Evolutionary conservation across 768 basidiomycete genomes (phyloP).

Genomic region (Trametes cinnabarina): DNA sequence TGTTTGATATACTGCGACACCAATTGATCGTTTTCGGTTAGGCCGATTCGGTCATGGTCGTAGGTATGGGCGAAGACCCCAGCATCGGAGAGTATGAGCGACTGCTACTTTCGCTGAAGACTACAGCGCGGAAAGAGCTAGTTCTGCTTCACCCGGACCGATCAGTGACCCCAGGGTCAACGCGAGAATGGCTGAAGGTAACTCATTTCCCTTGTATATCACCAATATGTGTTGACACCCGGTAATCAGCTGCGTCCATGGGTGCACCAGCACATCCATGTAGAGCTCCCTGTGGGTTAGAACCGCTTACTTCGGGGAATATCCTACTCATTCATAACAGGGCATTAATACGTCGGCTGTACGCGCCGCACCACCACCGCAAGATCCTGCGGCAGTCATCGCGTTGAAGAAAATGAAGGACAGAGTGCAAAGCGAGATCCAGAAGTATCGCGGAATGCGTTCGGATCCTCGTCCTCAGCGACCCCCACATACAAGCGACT

Average conservation of each 20-base stretch:
- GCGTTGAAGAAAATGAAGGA: slow-evolving; percentile 93
- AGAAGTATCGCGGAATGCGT: slow-evolving; percentile 74
- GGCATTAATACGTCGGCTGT: slow-evolving; percentile 66
- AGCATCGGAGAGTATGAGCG: slow-evolving; percentile 93
- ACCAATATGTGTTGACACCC: neutral
- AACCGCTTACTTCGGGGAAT: too few relatives aligned
- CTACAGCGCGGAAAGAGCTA: slow-evolving; percentile 96
- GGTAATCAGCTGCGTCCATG: slow-evolving; percentile 79
- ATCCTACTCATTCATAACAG: too few relatives aligned
- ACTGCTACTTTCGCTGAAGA: slow-evolving; percentile 90
- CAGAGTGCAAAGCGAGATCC: slow-evolving; percentile 84
- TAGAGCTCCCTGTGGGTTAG: slow-evolving; percentile 74
- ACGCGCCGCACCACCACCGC: slow-evolving; percentile 52
- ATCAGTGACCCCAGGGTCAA: slow-evolving; percentile 84
- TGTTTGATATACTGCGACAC: too few relatives aligned
- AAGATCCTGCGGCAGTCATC: slow-evolving; percentile 84
- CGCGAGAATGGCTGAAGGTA: slow-evolving; percentile 94
- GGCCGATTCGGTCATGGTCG: slow-evolving; percentile 93
- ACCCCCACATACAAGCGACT: slow-evolving; percentile 84
- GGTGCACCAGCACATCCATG: slow-evolving; percentile 94
- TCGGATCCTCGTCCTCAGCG: slow-evolving; percentile 67
- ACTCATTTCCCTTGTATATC: neutral
- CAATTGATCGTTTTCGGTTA: slow-evolving; percentile 27
- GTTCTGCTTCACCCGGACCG: slow-evolving; percentile 92
- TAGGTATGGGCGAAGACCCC: slow-evolving; percentile 92